Conservation (phyloP, 129 eudicot species). For the Heracleum sosnowskyi region DNA sequence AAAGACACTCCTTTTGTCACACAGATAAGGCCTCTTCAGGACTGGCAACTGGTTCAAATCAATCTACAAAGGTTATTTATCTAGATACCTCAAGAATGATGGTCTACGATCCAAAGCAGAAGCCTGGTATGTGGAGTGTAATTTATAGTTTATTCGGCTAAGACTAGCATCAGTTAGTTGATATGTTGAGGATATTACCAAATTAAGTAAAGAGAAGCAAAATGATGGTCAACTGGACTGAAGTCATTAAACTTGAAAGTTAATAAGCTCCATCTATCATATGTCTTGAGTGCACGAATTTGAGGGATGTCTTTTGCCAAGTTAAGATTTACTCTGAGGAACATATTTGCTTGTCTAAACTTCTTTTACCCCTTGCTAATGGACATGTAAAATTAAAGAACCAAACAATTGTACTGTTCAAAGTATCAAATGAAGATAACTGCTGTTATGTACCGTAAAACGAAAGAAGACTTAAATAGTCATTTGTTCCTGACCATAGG, state of each 20-base stretch:
- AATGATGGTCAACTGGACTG: background rate
- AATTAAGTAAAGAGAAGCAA: too few species aligned
- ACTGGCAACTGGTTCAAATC: constrained; percentile 27
- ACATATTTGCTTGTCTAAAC: background rate
- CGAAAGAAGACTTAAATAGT: background rate
- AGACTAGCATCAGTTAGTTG: background rate
- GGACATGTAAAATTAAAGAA: background rate
- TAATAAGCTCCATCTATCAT: background rate
- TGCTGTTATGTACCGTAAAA: background rate
- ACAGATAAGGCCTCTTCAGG: constrained; percentile 51
- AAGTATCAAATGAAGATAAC: background rate
- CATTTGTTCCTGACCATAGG: background rate
- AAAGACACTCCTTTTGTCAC: constrained; percentile 13
- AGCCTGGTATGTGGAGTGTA: constrained; percentile 50
- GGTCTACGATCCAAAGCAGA: constrained; percentile 68
- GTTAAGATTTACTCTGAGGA: background rate
- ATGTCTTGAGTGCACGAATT: background rate
- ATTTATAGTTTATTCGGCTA: background rate
- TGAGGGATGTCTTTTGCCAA: background rate
- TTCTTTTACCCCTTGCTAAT: background rate
- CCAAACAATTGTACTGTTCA: background rate
- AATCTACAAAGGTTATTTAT: constrained; percentile 50
- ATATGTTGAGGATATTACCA: background rate
- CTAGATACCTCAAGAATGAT: constrained; percentile 83
- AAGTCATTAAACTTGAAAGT: background rate